Evolutionary conservation across 2,329 filamentous ascomycete genomes (phyloP).

Genomic region (Hymenoscyphus repandus): DNA sequence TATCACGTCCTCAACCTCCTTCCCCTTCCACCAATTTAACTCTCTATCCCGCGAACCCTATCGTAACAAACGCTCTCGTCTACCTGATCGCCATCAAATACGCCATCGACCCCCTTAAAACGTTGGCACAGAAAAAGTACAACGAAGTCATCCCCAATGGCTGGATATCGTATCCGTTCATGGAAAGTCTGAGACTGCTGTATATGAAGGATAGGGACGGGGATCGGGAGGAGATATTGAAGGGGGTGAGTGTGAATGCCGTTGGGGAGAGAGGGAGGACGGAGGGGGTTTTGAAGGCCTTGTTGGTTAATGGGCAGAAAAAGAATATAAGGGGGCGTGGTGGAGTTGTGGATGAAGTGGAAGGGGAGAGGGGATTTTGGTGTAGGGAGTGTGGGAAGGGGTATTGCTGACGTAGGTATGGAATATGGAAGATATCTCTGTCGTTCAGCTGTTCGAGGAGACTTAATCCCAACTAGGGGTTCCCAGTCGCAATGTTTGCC

Average conservation of each 20-base stretch:
- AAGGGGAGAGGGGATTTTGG: too few relatives aligned
- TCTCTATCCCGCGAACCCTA: slow-evolving; percentile 5
- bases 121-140: slow-evolving; percentile 9
- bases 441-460: too few relatives aligned
- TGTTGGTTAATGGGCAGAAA: not conserved
- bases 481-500: too few relatives aligned
- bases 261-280: not conserved
- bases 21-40: too few relatives aligned
- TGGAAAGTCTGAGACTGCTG: slow-evolving; percentile 9
- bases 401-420: too few relatives aligned
- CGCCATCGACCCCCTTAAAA: slow-evolving; percentile 12
- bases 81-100: slow-evolving; percentile 15
- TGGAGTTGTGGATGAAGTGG: too few relatives aligned
- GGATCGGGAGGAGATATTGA: not conserved
- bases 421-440: too few relatives aligned
- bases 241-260: not conserved
- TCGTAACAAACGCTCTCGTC: slow-evolving; percentile 8
- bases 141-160: not conserved
- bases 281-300: not conserved
- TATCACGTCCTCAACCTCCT: too few relatives aligned
- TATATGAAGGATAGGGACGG: slow-evolving; percentile 5
- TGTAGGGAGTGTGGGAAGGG: too few relatives aligned
- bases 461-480: too few relatives aligned
- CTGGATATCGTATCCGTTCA: slow-evolving; percentile 6
- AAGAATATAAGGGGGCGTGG: not conserved